Evolutionary conservation across 1,139 yeast species (phyloP), one percentile per base, ranked within the genome.

Genomic region (Keqinozyma sinolaborantium): DNA sequence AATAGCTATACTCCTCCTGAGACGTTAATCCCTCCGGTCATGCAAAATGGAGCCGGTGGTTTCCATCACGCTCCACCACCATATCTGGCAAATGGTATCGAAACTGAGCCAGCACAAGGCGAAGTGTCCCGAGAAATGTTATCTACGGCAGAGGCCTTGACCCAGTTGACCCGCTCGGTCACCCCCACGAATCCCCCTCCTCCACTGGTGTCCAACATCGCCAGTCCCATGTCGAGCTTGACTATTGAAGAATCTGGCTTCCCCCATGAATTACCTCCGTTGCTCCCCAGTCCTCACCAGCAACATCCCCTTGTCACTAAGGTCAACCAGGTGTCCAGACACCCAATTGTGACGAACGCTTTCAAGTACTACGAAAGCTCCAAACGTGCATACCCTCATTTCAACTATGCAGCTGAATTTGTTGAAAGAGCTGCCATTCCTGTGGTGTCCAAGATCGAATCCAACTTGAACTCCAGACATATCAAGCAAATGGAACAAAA

Each of bases 341-440:
- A 70, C 44, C 78, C 79, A 1, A 47, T 75, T 13, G 79, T 77
- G 12, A 64, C 74, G 29, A 66, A 76, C 40, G 84, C 84, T 2
- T 78, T 76, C 24, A 69, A 66, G 38, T 79, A 74, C 33, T 79
- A 79, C 51, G 80, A 78, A 45, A 58, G 64, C 19, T 68, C 78
- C 24, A 79, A 77, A 45, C 46, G 71, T 31, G 70, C 70, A 35
- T 71, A 69, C 38, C 73, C 79, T 3, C 75, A 81, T 5, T 77
- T 80, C 50, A 76, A 73, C 47, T 78, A 77, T 49, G 83, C 84
- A 24, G 85, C 85, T 2, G 84, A 73, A 28, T 72, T 76, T 40
- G 75, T 80, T 20, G 86, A 80, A 50, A 67, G 73, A 35, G 83
- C 80, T 1, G 79, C 83, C 3, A 52, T 68, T 23, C 83, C 82